Conservation (phyloP, 768 basidiomycete genomes). For the Suillus weaverae region DNA sequence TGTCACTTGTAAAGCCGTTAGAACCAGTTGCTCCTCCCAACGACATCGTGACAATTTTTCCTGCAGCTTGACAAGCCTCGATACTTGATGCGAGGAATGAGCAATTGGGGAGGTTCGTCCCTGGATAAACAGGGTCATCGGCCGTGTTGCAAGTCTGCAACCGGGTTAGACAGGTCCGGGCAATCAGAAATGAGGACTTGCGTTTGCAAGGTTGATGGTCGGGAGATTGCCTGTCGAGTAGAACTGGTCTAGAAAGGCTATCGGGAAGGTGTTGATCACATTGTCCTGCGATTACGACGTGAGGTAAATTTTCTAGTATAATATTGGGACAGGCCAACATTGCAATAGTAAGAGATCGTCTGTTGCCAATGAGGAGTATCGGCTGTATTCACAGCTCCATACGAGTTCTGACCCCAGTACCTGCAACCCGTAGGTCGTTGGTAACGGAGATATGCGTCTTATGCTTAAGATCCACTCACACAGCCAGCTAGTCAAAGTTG, state of each 20-base stretch:
- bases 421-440: conserved; percentile 14
- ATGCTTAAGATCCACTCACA: conserved; percentile 16
- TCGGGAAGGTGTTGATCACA: conserved; percentile 56
- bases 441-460: not conserved
- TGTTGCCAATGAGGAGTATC: conserved; percentile 35
- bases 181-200: conserved; percentile 20
- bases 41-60: conserved; percentile 60
- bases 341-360: conserved; percentile 33
- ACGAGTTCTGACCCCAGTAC: conserved; percentile 41
- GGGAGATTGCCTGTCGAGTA: conserved; percentile 59
- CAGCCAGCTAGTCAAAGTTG: conserved; percentile 21
- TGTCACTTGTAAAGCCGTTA: conserved; percentile 58
- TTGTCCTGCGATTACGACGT: conserved; percentile 40
- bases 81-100: conserved; percentile 60
- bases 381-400: conserved; percentile 32
- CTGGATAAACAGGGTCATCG: conserved; percentile 58
- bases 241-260: conserved; percentile 63
- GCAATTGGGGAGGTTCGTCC: conserved; percentile 64
- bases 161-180: not conserved
- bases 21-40: conserved; percentile 64
- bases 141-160: conserved; percentile 60
- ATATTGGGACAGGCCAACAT: conserved; percentile 14
- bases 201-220: conserved; percentile 61
- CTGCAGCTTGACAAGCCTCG: conserved; percentile 60
- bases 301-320: not conserved